These are phyloP conservation scores for Suhomyces sp. DNA, from an alignment of 805 yeast species.

Conservation along the genomic window DNA sequence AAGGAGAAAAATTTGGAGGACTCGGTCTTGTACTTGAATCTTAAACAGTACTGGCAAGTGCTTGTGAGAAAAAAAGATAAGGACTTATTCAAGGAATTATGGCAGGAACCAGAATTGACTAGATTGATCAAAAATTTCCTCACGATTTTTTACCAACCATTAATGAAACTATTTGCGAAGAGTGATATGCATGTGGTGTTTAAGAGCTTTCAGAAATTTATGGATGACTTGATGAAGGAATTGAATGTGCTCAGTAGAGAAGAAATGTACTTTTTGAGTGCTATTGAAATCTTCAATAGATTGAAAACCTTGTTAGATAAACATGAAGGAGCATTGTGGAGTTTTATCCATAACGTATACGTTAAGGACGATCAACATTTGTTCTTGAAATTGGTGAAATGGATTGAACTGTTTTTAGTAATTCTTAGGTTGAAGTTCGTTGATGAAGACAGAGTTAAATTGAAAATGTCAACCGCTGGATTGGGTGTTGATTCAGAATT, in stretches of 20 bases:
- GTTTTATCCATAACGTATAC: slow-evolving; percentile 80
- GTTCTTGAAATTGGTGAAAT: slow-evolving; percentile 67
- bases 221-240: slow-evolving; percentile 61
- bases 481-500: slow-evolving; percentile 28
- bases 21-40: slow-evolving; percentile 45
- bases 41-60: slow-evolving; percentile 63
- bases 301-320: slow-evolving; percentile 64
- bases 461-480: slow-evolving; percentile 40
- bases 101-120: slow-evolving; percentile 86
- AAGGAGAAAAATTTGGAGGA: slow-evolving; percentile 11
- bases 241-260: slow-evolving; percentile 58
- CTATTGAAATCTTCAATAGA: slow-evolving; percentile 64
- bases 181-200: slow-evolving; percentile 41
- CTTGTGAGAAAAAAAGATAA: slow-evolving; percentile 74
- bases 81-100: slow-evolving; percentile 66
- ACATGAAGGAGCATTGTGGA: slow-evolving; percentile 71
- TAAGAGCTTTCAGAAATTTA: slow-evolving; percentile 36
- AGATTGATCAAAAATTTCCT: slow-evolving; percentile 70
- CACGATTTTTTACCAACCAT: slow-evolving; percentile 42
- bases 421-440: slow-evolving; percentile 63
- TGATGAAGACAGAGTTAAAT: slow-evolving; percentile 35
- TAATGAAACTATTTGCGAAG: slow-evolving; percentile 36
- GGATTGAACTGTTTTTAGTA: slow-evolving; percentile 69
- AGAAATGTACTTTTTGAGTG: slow-evolving; percentile 44
- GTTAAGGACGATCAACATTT: slow-evolving; percentile 68